A percentile compares a stretch with the other conserved stretches of the same genome.
Conservation (phyloP, 2,329 filamentous ascomycete species). For the Colletotrichum sp. region DNA sequence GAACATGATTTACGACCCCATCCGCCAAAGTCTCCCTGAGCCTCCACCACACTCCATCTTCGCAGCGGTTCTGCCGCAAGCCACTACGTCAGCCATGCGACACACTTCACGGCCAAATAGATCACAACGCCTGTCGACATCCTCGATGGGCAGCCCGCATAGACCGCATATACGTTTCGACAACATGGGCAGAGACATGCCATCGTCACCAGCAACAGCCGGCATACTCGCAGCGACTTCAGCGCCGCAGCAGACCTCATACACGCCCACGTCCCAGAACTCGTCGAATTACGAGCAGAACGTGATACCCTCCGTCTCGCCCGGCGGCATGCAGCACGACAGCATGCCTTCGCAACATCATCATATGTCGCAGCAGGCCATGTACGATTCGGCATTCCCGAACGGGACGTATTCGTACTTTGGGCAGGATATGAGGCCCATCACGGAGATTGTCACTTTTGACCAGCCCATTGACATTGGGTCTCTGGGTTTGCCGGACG, state of each 20-base stretch:
- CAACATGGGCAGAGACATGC: conserved; percentile 31
- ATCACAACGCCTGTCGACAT: conserved; percentile 27
- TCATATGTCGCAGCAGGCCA: not conserved
- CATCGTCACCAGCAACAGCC: conserved; percentile 24
- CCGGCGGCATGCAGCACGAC: conserved; percentile 46
- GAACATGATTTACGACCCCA: conserved; percentile 66
- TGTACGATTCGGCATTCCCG: conserved; percentile 1
- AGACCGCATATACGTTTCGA: conserved; percentile 33
- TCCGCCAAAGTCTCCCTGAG: conserved; percentile 60
- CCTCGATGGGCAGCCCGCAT: conserved; percentile 13
- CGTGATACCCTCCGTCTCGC: conserved; percentile 42
- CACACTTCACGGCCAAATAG: conserved; percentile 42
- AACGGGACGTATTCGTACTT: conserved; percentile 24
- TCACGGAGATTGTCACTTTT: conserved; percentile 67
- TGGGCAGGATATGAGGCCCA: conserved; percentile 26
- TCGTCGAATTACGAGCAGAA: conserved; percentile 49
- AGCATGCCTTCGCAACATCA: conserved; percentile 17
- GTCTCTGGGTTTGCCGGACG: conserved; percentile 62
- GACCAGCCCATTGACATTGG: conserved; percentile 80
- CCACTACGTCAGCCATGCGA: conserved; percentile 52
- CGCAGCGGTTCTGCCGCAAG: conserved; percentile 54
- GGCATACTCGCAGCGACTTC: conserved; percentile 26
- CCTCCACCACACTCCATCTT: conserved; percentile 46
- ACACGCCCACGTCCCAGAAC: conserved; percentile 46
- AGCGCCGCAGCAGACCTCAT: conserved; percentile 28